Percentiles rank a stretch among this genome's conserved stretches.
Conservation (phyloP, 495 filamentous ascomycete genomes). For the Neurospora sp. region DNA sequence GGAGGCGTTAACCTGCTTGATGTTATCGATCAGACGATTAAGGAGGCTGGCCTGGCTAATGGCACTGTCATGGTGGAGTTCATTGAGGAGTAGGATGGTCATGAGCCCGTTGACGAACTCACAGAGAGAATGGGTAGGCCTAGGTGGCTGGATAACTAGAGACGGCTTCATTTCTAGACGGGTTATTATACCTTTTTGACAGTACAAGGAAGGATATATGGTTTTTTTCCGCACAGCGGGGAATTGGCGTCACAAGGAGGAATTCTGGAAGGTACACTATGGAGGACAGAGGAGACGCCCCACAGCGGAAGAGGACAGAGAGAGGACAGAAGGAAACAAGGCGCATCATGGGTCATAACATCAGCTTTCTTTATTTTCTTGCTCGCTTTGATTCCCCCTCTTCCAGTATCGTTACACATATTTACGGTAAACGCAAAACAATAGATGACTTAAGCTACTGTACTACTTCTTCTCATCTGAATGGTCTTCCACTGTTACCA, state of each 20-base stretch:
- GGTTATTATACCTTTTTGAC: neutral
- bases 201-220: neutral
- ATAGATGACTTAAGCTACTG: neutral
- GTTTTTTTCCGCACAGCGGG: neutral
- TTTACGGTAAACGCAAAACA: neutral
- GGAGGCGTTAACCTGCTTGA: conserved; percentile 77
- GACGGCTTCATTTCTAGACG: neutral
- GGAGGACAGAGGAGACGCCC: neutral
- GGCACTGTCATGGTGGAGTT: conserved; percentile 91
- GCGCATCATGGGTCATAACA: neutral
- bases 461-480: neutral
- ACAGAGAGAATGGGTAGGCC: neutral
- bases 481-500: neutral
- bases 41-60: conserved; percentile 78
- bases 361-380: neutral
- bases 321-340: neutral
- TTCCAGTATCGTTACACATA: neutral
- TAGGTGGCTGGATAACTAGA: neutral
- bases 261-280: neutral
- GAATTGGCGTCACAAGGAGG: neutral
- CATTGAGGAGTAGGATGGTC: conserved; percentile 43
- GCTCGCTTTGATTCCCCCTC: neutral
- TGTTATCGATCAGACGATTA: conserved; percentile 57
- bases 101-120: neutral
- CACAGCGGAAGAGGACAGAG: neutral